These are phyloP conservation scores for Tilletia walkeri DNA, from an alignment of 1,284 basidiomycete species.

Conservation along the genomic window DNA sequence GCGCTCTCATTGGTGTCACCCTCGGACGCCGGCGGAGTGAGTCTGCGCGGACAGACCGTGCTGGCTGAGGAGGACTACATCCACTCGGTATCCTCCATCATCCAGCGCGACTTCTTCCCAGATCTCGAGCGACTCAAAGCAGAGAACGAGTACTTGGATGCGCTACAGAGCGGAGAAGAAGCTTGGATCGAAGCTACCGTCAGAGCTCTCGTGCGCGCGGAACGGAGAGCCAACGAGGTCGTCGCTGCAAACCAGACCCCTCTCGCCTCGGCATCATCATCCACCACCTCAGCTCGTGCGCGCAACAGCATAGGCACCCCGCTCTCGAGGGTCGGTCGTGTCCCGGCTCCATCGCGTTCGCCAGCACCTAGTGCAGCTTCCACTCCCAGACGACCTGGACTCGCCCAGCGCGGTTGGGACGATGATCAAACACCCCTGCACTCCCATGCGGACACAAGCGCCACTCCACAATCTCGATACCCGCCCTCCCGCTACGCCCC, in stretches of 20 bases:
- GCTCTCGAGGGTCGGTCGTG: neutral
- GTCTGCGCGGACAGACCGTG: conserved; percentile 36
- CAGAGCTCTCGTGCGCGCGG: conserved; percentile 17
- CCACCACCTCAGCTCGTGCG: neutral
- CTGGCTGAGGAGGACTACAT: conserved; percentile 85
- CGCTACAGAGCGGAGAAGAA: conserved; percentile 29
- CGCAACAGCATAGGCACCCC: neutral
- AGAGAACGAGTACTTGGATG: conserved; percentile 49
- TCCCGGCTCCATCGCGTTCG: too few relatives aligned
- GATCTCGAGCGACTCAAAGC: conserved; percentile 39
- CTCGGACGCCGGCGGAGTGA: conserved; percentile 7
- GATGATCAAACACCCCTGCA: neutral
- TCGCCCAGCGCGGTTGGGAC: conserved; percentile 9
- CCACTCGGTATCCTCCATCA: conserved; percentile 83
- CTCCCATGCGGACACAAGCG: neutral
- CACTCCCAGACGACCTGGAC: neutral
- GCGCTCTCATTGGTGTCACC: too few relatives aligned
- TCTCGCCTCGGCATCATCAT: neutral
- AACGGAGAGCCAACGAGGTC: neutral
- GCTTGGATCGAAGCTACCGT: conserved; percentile 16
- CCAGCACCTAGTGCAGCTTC: neutral
- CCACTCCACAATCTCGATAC: neutral
- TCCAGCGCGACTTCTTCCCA: conserved; percentile 96
- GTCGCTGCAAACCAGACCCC: neutral
- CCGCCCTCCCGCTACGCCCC: conserved; percentile 7